Evolutionary conservation across 805 yeast genomes (phyloP).

Genomic region (Saccharomycopsis microspora): DNA sequence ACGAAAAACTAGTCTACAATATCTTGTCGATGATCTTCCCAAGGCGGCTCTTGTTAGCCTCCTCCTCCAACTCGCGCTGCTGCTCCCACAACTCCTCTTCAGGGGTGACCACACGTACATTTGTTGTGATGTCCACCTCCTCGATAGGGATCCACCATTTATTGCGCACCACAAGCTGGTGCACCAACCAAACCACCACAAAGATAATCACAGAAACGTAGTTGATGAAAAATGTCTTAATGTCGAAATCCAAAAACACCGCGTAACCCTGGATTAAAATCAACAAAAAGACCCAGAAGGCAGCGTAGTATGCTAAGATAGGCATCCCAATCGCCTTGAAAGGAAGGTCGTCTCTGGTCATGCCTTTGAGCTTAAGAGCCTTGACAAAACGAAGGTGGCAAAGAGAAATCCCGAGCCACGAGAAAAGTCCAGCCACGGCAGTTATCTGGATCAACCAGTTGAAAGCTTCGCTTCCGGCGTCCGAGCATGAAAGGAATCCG

Average conservation of each 20-base stretch:
- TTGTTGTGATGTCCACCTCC: slow-evolving; percentile 61
- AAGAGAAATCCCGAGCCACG: slow-evolving; percentile 57
- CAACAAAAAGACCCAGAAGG: slow-evolving; percentile 40
- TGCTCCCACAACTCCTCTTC: slow-evolving; percentile 25
- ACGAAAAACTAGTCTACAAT: not conserved
- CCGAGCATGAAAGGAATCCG: slow-evolving; percentile 44
- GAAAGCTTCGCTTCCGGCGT: slow-evolving; percentile 43
- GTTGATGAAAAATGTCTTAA: slow-evolving; percentile 51
- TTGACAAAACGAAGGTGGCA: slow-evolving; percentile 63
- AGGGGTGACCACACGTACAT: slow-evolving; percentile 55
- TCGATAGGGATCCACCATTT: slow-evolving; percentile 36
- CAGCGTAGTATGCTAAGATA: slow-evolving; percentile 50
- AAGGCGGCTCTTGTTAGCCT: not conserved
- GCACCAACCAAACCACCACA: slow-evolving; percentile 39
- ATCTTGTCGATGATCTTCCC: not conserved
- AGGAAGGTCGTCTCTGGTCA: slow-evolving; percentile 59
- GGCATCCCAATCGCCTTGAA: slow-evolving; percentile 70
- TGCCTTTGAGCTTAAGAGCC: slow-evolving; percentile 49
- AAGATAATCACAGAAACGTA: slow-evolving; percentile 61
- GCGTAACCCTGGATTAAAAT: slow-evolving; percentile 64
- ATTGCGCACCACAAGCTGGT: slow-evolving; percentile 41
- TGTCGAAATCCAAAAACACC: slow-evolving; percentile 44
- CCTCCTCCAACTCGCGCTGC: slow-evolving; percentile 1
- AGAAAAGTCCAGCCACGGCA: slow-evolving; percentile 66
- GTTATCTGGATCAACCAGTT: slow-evolving; percentile 65